phyloP scores from a whole-genome alignment of 306 rosid genomes.

The Arachis stenosperma region DNA sequence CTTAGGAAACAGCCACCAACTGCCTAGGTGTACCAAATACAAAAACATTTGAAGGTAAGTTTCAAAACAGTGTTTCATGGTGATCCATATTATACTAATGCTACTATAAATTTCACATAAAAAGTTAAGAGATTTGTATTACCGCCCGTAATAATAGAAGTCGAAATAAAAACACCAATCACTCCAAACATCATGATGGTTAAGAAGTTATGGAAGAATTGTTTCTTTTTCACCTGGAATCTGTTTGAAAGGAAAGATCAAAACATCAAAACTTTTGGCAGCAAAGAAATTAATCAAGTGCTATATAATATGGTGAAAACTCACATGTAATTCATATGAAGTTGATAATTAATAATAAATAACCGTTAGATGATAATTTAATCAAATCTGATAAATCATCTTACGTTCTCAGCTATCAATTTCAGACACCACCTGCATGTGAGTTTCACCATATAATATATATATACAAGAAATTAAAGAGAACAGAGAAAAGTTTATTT shows the following conservation, averaged over 20 bases:
- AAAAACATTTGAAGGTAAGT: conserved; percentile 35
- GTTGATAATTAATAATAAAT: too few species aligned
- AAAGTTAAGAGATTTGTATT: conserved; percentile 32
- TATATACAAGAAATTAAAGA: background rate
- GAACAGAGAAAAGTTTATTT: conserved; percentile 19
- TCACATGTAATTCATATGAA: too few species aligned
- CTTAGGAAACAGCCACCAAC: conserved; percentile 87
- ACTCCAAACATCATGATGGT: conserved; percentile 91
- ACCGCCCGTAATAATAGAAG: conserved; percentile 66
- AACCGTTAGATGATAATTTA: too few species aligned
- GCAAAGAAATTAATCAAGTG: conserved; percentile 21
- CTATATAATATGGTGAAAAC: background rate
- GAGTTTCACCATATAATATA: too few species aligned
- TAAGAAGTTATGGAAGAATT: conserved; percentile 82
- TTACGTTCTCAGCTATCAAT: too few species aligned
- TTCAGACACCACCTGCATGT: too few species aligned
- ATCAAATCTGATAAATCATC: too few species aligned
- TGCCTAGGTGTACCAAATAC: conserved; percentile 61
- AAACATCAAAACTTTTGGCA: background rate
- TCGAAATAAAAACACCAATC: conserved; percentile 78
- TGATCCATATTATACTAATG: background rate
- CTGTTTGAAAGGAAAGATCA: conserved; percentile 43
- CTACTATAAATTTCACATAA: background rate
- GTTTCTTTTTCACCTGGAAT: conserved; percentile 97
- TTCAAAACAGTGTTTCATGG: background rate